Percentiles rank a stretch among this genome's conserved stretches.
Conservation (phyloP, 208 protist genomes). For the Wallacemonas sp. region DNA sequence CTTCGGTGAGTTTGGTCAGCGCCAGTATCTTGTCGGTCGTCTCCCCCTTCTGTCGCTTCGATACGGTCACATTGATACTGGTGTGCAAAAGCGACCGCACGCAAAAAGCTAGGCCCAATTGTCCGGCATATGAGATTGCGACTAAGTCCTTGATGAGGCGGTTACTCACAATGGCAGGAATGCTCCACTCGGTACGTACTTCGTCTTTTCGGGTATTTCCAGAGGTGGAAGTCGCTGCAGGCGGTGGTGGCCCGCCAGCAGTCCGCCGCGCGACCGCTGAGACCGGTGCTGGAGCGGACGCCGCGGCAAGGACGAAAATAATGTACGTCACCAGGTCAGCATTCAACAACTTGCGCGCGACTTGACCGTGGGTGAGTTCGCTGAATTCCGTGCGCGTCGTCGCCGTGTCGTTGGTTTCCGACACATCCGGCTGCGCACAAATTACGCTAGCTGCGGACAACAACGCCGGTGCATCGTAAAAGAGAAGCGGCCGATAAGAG, state of each 20-base stretch:
- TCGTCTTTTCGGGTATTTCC: not conserved
- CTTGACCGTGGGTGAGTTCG: not conserved
- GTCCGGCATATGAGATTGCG: not conserved
- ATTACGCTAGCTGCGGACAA: conserved; percentile 14
- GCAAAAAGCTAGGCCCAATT: not conserved
- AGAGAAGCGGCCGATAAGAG: conserved; percentile 19
- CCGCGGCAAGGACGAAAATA: not conserved
- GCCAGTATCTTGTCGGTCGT: not conserved
- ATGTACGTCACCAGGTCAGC: conserved; percentile 10
- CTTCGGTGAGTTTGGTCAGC: conserved; percentile 8
- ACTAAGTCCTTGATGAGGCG: not conserved
- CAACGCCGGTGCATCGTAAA: conserved; percentile 12
- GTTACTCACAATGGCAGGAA: not conserved
- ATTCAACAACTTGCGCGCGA: not conserved
- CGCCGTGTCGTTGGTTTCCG: not conserved
- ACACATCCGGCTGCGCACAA: not conserved
- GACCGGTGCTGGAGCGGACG: not conserved
- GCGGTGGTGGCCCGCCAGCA: not conserved
- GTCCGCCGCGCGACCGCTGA: not conserved
- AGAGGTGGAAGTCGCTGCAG: not conserved
- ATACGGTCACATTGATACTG: not conserved
- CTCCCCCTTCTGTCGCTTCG: not conserved
- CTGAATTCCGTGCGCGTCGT: not conserved
- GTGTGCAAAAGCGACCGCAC: not conserved
- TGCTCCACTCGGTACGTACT: not conserved